Percentiles rank a stretch among this genome's conserved stretches.
Conservation (phyloP, 768 basidiomycete species). For the Pleurotus ostreatus region DNA sequence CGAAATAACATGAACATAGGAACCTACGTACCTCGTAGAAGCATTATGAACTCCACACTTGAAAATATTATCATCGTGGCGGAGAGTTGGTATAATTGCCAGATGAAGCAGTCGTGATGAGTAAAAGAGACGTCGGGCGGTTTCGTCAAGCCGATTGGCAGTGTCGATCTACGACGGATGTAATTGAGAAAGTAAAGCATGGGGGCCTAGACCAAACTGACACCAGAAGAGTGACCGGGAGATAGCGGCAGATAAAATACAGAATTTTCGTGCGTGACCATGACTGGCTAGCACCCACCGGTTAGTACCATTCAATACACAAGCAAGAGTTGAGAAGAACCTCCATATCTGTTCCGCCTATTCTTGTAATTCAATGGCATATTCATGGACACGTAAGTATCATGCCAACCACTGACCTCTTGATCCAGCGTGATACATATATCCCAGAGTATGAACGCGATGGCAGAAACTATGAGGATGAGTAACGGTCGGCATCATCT, state of each 20-base stretch:
- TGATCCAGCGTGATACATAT: conserved; percentile 10
- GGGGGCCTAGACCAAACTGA: neutral
- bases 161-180: neutral
- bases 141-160: neutral
- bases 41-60: too few relatives aligned
- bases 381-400: too few relatives aligned
- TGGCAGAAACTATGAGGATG: neutral
- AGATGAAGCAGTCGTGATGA: neutral
- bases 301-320: neutral
- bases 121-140: neutral
- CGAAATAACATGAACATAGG: too few relatives aligned
- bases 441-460: conserved; percentile 8
- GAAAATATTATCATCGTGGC: too few relatives aligned
- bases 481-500: too few relatives aligned
- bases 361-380: neutral
- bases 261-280: neutral
- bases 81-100: neutral
- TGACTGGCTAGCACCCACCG: too few relatives aligned
- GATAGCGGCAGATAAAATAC: neutral
- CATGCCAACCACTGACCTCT: neutral
- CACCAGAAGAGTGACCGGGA: neutral
- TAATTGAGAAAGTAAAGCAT: neutral
- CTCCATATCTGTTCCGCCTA: neutral
- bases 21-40: too few relatives aligned
- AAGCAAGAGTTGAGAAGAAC: neutral